Percentiles rank a stretch among this genome's conserved stretches.
Conservation (phyloP, 768 basidiomycete genomes). For the Amanita thiersii region DNA sequence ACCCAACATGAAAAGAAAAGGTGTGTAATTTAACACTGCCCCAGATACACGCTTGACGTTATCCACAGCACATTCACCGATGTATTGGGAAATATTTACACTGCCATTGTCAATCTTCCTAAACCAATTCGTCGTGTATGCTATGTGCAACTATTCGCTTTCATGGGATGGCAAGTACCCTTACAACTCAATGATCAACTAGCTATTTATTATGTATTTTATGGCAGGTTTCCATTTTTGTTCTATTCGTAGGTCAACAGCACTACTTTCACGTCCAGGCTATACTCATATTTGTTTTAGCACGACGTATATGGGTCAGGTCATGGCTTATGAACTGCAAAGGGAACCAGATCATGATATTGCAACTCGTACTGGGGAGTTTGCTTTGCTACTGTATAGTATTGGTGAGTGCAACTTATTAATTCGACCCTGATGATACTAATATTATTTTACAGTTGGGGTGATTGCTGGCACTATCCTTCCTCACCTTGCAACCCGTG, state of each 20-base stretch:
- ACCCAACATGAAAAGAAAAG: constrained; percentile 29
- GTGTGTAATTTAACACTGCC: no score
- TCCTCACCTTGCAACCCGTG: constrained; percentile 75
- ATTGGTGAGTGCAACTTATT: constrained; percentile 46
- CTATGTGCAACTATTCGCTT: constrained; percentile 89
- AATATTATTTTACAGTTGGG: constrained; percentile 48
- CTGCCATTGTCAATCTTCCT: constrained; percentile 67
- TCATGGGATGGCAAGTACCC: constrained; percentile 81
- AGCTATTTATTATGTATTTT: constrained; percentile 2
- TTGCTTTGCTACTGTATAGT: constrained; percentile 88
- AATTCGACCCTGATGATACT: constrained; percentile 8
- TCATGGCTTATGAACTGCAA: constrained; percentile 78
- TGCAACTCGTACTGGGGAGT: constrained; percentile 80
- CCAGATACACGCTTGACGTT: no score
- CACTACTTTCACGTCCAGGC: not conserved
- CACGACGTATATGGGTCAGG: constrained; percentile 89
- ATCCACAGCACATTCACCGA: constrained; percentile 53
- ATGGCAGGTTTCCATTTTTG: constrained; percentile 84
- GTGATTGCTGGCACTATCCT: constrained; percentile 75
- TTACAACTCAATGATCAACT: not conserved
- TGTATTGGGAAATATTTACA: constrained; percentile 71
- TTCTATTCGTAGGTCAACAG: constrained; percentile 67
- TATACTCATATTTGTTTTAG: constrained; percentile 24
- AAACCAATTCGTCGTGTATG: constrained; percentile 84
- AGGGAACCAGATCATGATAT: constrained; percentile 71